phyloP scores from a whole-genome alignment of 2,329 filamentous ascomycete species.

The Stemphylium vesicarium region DNA sequence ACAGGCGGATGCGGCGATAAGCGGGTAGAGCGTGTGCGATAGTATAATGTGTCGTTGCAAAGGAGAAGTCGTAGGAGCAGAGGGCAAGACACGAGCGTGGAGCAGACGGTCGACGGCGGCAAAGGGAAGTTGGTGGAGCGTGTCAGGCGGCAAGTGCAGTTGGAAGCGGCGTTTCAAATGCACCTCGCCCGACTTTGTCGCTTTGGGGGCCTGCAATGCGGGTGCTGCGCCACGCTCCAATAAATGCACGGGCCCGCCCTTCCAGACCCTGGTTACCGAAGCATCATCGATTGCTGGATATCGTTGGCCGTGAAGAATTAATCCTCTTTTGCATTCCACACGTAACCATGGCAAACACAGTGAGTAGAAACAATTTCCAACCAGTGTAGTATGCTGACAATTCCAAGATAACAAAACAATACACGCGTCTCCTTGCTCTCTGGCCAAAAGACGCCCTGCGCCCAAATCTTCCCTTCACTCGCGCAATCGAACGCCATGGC shows the following conservation, averaged over 20 bases:
- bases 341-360: constrained; percentile 25
- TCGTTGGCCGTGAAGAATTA: background rate
- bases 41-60: background rate
- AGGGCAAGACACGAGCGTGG: constrained; percentile 7
- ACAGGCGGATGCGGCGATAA: constrained; percentile 15
- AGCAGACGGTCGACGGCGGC: constrained; percentile 10
- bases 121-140: constrained; percentile 8
- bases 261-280: constrained; percentile 4
- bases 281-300: constrained; percentile 19
- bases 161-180: constrained; percentile 16
- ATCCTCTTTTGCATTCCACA: background rate
- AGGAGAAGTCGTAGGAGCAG: background rate
- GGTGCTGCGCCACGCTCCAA: constrained; percentile 13
- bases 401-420: constrained; percentile 53
- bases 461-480: constrained; percentile 55
- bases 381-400: constrained; percentile 1
- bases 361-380: constrained; percentile 1
- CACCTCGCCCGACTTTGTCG: constrained; percentile 4
- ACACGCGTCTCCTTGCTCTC: constrained; percentile 56
- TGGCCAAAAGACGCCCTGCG: constrained; percentile 60
- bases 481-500: constrained; percentile 52
- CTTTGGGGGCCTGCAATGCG: constrained; percentile 5
- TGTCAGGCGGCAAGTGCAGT: constrained; percentile 17
- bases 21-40: background rate
- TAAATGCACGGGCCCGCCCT: constrained; percentile 2